Conservation (phyloP, 2,329 filamentous ascomycete species). For the Trichophyton simii region DNA sequence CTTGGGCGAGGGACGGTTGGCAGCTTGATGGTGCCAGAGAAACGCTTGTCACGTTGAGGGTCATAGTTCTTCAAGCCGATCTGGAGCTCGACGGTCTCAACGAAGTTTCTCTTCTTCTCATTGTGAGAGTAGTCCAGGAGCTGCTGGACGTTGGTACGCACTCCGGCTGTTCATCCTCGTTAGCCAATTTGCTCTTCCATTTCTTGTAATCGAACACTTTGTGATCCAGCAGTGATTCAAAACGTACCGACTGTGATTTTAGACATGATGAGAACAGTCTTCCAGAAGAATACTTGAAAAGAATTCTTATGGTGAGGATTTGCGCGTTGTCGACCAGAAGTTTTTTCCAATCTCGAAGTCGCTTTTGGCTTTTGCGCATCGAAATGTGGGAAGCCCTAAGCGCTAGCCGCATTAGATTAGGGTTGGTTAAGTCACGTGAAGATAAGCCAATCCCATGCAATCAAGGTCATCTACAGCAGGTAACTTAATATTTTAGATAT, state of each 20-base stretch:
- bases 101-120: conserved; percentile 97
- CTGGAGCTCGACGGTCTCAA: conserved; percentile 72
- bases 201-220: not conserved
- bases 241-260: conserved; percentile 46
- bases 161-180: conserved; percentile 52
- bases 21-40: conserved; percentile 97
- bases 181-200: not conserved
- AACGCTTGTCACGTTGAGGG: conserved; percentile 99
- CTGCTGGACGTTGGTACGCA: conserved; percentile 85
- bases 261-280: conserved; percentile 58
- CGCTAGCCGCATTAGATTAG: conserved; percentile 11
- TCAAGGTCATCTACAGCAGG: no score
- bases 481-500: no score
- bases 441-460: not conserved
- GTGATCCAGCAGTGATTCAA: not conserved
- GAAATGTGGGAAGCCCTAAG: conserved; percentile 9
- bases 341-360: conserved; percentile 1
- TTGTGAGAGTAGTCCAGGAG: conserved; percentile 90
- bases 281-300: conserved; percentile 54
- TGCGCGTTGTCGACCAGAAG: conserved; percentile 24
- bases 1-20: conserved; percentile 80
- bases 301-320: conserved; percentile 62
- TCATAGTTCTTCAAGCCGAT: conserved; percentile 99
- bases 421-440: not conserved
- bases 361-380: not conserved